Conservation (phyloP, 179 eudicot species). For the Sideroxylon spinosum region DNA sequence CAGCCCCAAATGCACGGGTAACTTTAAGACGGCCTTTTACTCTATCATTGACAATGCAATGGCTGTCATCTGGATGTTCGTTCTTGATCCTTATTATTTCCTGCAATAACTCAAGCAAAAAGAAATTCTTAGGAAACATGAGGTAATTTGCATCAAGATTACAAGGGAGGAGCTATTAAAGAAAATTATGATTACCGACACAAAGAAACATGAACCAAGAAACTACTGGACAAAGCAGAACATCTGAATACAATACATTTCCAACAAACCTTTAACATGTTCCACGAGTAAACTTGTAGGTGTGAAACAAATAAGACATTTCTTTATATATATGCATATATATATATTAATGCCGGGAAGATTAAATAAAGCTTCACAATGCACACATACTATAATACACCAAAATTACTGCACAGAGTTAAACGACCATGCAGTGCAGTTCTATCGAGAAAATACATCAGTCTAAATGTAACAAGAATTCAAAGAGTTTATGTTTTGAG, state of each 20-base stretch:
- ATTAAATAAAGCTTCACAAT: background rate
- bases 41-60: conserved; percentile 92
- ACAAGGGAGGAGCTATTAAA: conserved; percentile 6
- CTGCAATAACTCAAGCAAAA: conserved; percentile 40
- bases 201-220: background rate
- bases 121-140: background rate
- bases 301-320: background rate
- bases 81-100: conserved; percentile 85
- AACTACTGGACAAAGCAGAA: conserved; percentile 6
- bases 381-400: background rate
- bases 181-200: background rate
- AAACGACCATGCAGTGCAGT: too few relatives aligned
- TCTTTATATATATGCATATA: background rate
- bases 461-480: background rate
- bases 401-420: background rate
- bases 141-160: background rate
- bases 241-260: background rate
- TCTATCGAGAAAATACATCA: background rate
- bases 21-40: conserved; percentile 98
- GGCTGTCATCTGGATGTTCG: conserved; percentile 91
- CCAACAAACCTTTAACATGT: background rate
- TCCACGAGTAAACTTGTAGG: background rate
- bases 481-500: background rate
- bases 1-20: conserved; percentile 99
- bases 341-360: background rate